phyloP scores from a whole-genome alignment of 768 basidiomycete species.

The Neoboletus magnificus region DNA sequence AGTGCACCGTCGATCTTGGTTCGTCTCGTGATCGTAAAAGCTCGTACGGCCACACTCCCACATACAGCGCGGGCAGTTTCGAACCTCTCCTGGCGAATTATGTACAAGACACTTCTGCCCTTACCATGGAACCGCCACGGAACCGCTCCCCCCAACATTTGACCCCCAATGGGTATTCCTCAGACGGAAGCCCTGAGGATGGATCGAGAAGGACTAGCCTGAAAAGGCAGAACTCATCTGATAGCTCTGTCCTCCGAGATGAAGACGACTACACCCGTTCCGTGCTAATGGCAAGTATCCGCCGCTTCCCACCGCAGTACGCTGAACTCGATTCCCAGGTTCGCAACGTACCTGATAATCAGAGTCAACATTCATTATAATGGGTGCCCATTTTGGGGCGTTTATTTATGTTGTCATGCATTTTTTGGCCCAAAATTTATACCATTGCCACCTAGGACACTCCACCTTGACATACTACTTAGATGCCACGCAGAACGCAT shows the following conservation, averaged over 20 bases:
- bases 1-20: constrained; percentile 18
- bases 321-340: constrained; percentile 39
- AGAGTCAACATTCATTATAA: constrained; percentile 33
- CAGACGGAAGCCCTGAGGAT: constrained; percentile 27
- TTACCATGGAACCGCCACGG: constrained; percentile 28
- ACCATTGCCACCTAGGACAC: background rate
- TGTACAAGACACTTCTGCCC: constrained; percentile 19
- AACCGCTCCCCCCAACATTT: constrained; percentile 19
- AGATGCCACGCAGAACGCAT: constrained; percentile 14
- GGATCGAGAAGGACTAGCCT: constrained; percentile 23
- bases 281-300: constrained; percentile 49
- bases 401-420: constrained; percentile 7
- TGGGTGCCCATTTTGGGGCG: background rate
- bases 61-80: constrained; percentile 53
- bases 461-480: constrained; percentile 12
- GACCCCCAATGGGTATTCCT: constrained; percentile 6
- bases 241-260: constrained; percentile 37
- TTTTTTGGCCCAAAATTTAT: constrained; percentile 5
- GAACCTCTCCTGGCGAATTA: constrained; percentile 57
- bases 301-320: background rate
- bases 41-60: constrained; percentile 41
- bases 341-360: constrained; percentile 50
- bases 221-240: constrained; percentile 19
- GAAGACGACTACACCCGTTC: constrained; percentile 55
- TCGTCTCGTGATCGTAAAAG: constrained; percentile 31